These are phyloP conservation scores for Cyberlindnera nakhonratchasimensis DNA, from an alignment of 805 yeast species.

Conservation along the genomic window DNA sequence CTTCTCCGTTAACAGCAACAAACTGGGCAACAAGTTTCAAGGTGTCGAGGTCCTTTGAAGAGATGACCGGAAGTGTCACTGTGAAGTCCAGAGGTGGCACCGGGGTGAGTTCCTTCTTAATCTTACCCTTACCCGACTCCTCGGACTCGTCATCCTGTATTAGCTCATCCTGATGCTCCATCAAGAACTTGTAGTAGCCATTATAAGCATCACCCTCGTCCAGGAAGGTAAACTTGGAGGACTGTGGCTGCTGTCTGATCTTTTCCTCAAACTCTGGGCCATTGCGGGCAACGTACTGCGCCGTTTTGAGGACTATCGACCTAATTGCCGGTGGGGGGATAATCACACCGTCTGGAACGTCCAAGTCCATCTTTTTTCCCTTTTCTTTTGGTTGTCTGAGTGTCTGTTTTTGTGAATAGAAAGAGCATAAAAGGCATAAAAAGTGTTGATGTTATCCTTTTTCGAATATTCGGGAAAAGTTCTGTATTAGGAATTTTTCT, in stretches of 20 bases:
- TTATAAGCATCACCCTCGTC: slow-evolving; percentile 50
- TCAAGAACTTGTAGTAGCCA: slow-evolving; percentile 50
- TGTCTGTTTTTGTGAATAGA: too few relatives aligned
- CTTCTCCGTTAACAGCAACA: slow-evolving; percentile 56
- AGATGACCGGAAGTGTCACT: slow-evolving; percentile 36
- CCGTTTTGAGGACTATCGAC: slow-evolving; percentile 66
- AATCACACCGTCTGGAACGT: slow-evolving; percentile 40
- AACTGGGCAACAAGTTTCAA: slow-evolving; percentile 71
- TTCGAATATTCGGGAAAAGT: neutral
- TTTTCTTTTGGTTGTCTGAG: neutral
- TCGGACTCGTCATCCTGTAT: slow-evolving; percentile 5
- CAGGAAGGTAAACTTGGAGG: slow-evolving; percentile 63
- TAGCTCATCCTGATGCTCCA: slow-evolving; percentile 32
- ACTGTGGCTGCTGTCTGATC: slow-evolving; percentile 44
- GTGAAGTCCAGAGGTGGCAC: slow-evolving; percentile 13
- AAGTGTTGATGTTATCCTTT: too few relatives aligned
- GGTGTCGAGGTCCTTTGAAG: slow-evolving; percentile 61
- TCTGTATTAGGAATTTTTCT: neutral
- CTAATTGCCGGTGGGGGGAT: slow-evolving; percentile 53
- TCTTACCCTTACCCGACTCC: too few relatives aligned
- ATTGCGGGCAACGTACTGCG: slow-evolving; percentile 62
- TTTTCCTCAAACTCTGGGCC: slow-evolving; percentile 64
- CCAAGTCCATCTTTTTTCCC: slow-evolving; percentile 9
- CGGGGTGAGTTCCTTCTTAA: neutral
- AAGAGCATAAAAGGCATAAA: too few relatives aligned